Evolutionary conservation across 177 flowering plant species (phyloP).

Genomic region (Vitis hybrid): DNA sequence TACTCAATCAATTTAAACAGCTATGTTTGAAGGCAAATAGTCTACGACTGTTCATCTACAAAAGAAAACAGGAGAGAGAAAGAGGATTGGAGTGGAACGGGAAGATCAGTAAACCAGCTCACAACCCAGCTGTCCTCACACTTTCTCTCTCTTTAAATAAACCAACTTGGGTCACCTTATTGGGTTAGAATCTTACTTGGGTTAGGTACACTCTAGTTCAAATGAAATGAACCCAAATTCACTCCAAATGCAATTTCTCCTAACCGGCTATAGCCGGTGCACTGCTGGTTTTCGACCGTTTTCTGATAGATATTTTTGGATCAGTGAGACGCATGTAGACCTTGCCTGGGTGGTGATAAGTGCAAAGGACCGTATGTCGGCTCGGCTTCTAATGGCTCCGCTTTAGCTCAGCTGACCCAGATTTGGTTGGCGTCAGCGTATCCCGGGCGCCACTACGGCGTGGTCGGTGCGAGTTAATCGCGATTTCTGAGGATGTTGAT

Average conservation of each 20-base stretch:
- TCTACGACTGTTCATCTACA: conserved; percentile 35
- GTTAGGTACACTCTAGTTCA: conserved; percentile 36
- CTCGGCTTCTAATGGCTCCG: conserved; percentile 21
- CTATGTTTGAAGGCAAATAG: conserved; percentile 11
- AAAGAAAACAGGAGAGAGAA: conserved; percentile 11
- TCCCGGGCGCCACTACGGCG: conserved; percentile 16
- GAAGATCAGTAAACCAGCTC: conserved; percentile 30
- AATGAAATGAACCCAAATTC: conserved; percentile 60
- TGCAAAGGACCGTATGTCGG: not conserved
- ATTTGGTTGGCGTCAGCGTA: conserved; percentile 40
- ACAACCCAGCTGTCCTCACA: conserved; percentile 34
- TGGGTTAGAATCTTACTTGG: conserved; percentile 64
- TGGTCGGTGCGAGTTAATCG: conserved; percentile 36
- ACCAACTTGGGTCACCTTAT: conserved; percentile 38
- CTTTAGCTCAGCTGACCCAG: conserved; percentile 11
- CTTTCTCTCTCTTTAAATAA: conserved; percentile 57
- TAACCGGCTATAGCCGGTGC: conserved; percentile 39
- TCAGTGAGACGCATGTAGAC: not conserved
- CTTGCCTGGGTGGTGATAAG: not conserved
- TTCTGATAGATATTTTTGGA: not conserved
- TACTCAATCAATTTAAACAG: conserved; percentile 26
- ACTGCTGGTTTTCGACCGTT: conserved; percentile 15
- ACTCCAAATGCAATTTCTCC: conserved; percentile 42
- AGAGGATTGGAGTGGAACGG: not conserved
- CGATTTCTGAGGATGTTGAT: not conserved